These are phyloP conservation scores for Chrysanthemum lavandulifolium DNA, from an alignment of 129 eudicot species.

Conservation along the genomic window DNA sequence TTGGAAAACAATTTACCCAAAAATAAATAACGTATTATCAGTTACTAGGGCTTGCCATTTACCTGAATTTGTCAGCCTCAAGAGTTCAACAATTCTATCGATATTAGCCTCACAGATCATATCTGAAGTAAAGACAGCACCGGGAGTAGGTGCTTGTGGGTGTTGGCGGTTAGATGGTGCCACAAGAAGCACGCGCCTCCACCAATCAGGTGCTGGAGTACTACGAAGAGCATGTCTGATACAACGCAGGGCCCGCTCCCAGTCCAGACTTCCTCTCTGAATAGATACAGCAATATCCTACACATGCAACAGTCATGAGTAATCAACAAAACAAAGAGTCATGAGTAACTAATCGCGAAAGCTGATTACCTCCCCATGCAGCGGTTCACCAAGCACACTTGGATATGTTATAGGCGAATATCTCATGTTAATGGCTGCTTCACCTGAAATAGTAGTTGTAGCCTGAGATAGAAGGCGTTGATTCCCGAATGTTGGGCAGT, in stretches of 20 bases:
- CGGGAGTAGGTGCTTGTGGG: conserved; percentile 69
- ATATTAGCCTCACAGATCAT: conserved; percentile 92
- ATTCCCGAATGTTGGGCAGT: conserved; percentile 93
- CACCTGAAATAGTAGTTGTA: conserved; percentile 61
- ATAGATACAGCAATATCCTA: conserved; percentile 90
- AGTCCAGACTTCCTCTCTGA: conserved; percentile 83
- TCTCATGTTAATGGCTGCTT: conserved; percentile 71
- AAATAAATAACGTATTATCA: not conserved
- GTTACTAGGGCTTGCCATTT: conserved; percentile 18
- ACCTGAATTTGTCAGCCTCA: conserved; percentile 91
- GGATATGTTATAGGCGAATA: conserved; percentile 97
- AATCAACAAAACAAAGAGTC: conserved; percentile 2
- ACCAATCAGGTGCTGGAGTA: conserved; percentile 99
- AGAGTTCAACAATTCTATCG: conserved; percentile 83
- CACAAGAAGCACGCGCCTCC: conserved; percentile 88
- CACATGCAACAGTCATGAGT: conserved; percentile 14
- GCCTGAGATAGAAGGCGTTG: conserved; percentile 79
- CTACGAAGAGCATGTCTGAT: conserved; percentile 86
- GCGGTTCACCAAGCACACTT: conserved; percentile 96
- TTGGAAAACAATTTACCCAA: not conserved
- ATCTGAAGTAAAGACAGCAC: conserved; percentile 96
- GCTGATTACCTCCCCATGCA: conserved; percentile 91
- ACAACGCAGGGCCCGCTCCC: conserved; percentile 96
- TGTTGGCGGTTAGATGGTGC: conserved; percentile 82
- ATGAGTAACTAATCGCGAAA: conserved; percentile 20